Evolutionary conservation across 2,329 filamentous ascomycete genomes (phyloP).

Genomic region (Trichoderma lentiforme): DNA sequence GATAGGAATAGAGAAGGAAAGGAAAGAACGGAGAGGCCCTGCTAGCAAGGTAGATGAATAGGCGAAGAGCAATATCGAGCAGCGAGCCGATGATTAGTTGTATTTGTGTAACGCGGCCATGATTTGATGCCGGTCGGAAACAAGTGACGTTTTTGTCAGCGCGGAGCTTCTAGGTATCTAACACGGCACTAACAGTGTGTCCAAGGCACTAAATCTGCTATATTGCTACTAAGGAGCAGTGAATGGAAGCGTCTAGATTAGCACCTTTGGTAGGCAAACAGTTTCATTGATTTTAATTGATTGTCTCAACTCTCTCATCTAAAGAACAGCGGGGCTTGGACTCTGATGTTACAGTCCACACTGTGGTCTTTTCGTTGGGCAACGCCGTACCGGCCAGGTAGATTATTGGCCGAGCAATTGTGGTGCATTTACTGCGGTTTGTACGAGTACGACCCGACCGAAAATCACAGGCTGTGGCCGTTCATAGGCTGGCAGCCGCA

Average conservation of each 20-base stretch:
- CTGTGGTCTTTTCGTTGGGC: neutral
- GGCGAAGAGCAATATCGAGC: slow-evolving; percentile 1
- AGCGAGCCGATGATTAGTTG: neutral
- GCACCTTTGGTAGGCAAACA: neutral
- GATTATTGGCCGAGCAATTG: neutral
- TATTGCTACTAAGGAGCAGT: neutral
- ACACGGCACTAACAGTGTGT: neutral
- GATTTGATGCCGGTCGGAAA: neutral
- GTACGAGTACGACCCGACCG: neutral
- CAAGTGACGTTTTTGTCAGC: neutral
- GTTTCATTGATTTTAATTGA: neutral
- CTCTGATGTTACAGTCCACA: neutral
- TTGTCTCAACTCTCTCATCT: neutral
- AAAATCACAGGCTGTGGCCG: neutral
- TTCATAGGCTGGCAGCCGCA: neutral
- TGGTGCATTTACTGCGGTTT: neutral
- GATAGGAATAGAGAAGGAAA: neutral
- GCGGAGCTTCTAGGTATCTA: neutral
- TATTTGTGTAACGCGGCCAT: neutral
- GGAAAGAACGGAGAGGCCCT: neutral
- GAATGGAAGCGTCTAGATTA: neutral
- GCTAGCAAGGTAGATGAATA: neutral
- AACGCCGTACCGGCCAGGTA: neutral
- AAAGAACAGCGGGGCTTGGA: neutral
- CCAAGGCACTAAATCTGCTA: neutral